These are phyloP conservation scores for Voacanga thouarsii DNA, from an alignment of 257 asterid species.

Conservation along the genomic window DNA sequence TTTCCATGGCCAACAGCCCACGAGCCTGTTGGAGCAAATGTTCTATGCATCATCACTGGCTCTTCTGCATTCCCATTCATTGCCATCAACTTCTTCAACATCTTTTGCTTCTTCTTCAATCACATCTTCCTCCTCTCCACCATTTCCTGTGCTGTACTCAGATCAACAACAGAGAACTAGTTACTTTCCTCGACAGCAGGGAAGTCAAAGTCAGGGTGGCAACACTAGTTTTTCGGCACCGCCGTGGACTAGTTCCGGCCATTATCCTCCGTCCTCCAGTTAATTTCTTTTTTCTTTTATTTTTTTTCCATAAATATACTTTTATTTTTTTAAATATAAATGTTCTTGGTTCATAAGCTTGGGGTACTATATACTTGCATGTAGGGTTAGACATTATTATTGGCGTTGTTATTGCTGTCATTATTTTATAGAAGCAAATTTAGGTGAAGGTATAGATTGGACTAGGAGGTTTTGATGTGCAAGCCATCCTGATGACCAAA, in stretches of 20 bases:
- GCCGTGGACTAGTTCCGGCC: slow-evolving; percentile 48
- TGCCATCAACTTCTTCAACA: slow-evolving; percentile 25
- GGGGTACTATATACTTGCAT: slow-evolving; percentile 18
- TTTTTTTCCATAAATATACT: neutral
- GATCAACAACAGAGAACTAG: slow-evolving; percentile 41
- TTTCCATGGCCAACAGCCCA: slow-evolving; percentile 29
- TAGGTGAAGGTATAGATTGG: slow-evolving; percentile 17
- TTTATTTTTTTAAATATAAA: neutral
- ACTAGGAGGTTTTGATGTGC: slow-evolving; percentile 10
- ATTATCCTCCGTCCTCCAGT: slow-evolving; percentile 61
- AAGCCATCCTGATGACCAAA: slow-evolving; percentile 16
- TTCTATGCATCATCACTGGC: slow-evolving; percentile 45
- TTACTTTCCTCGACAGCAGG: slow-evolving; percentile 39
- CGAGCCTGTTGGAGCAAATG: slow-evolving; percentile 48
- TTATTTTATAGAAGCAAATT: slow-evolving; percentile 13
- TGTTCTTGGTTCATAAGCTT: slow-evolving; percentile 5
- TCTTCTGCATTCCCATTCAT: slow-evolving; percentile 39
- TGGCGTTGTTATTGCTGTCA: slow-evolving; percentile 14
- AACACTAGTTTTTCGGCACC: slow-evolving; percentile 33
- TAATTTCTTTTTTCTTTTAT: slow-evolving; percentile 23
- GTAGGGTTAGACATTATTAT: slow-evolving; percentile 16
- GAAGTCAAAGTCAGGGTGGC: slow-evolving; percentile 32
- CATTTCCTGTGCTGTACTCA: slow-evolving; percentile 46
- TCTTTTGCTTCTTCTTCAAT: slow-evolving; percentile 20
- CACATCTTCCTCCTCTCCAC: slow-evolving; percentile 23